Base-by-base conservation (phyloP, 768 basidiomycete genomes). In the Serendipita indica region DNA sequence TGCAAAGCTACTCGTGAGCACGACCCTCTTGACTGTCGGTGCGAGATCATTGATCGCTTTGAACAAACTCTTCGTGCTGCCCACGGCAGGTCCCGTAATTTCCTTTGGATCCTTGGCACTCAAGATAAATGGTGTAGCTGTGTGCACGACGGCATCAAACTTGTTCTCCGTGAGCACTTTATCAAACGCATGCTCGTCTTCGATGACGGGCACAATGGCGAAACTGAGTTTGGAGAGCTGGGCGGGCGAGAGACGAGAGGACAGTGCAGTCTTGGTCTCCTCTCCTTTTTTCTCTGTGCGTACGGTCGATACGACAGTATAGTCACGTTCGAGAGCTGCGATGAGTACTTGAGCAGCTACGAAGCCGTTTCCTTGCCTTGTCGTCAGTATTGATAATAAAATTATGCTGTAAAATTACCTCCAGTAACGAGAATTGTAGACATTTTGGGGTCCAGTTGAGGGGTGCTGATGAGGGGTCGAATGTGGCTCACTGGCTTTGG, bases 1-100 rank as follows among this genome's bases (percentile, higher is more conserved):
- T 6, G 57, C 65, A 58, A 65, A 64, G 52, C 63, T 65, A 28
- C 63, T 61, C 28, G 65, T 67, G 34, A 68, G 34, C 4, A 68
- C 65, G 43, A 68, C 60, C 41, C 65, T 63, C 61, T 66, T 65
- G 41, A 68, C 61, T 1, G 33, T 49, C 3, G 64, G 63, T 16
- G 54, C 63, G 34, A 57, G n/a, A 30, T 54, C 32, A 3, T 59
- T 13, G 61, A 58, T 52, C 4, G 65, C 59, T 32, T 58, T 35
- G 16, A 68, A 57, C 43, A 66, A 56, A 41, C 45, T 49, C 28
- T 58, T 37, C 1, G 64, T 67, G 5, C 65, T 66, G 22, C 60
- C 35, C 32, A 63, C 59, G 0, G 67, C 64, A 3, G 67, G 67
- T 22, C 10, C 22, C 16, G 30, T 30, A 28, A 54, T 54, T 54